These are phyloP conservation scores for Gastrolobium bilobum DNA, from an alignment of 306 rosid species.

Conservation along the genomic window DNA sequence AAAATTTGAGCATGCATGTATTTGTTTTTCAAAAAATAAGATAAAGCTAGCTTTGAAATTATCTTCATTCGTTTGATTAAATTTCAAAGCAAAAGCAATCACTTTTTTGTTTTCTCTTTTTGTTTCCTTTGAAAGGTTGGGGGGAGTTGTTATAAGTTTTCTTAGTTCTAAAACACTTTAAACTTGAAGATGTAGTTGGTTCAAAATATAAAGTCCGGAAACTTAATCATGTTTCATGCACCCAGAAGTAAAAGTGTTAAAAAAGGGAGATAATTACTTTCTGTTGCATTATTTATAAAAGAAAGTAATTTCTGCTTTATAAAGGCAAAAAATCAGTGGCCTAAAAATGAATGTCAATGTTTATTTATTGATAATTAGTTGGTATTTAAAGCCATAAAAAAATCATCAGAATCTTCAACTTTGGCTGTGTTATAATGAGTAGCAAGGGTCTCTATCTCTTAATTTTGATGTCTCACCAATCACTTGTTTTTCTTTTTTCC, in stretches of 20 bases:
- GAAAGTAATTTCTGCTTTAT: background rate
- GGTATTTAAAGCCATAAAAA: background rate
- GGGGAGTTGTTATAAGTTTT: conserved; percentile 19
- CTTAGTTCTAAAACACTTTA: conserved; percentile 3
- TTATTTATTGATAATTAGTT: conserved; percentile 14
- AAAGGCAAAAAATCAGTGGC: background rate
- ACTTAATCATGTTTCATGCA: background rate
- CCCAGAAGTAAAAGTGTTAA: background rate
- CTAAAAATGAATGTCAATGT: background rate
- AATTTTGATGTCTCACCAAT: conserved; percentile 44
- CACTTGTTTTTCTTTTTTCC: background rate
- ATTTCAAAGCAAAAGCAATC: conserved; percentile 1
- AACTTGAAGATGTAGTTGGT: background rate
- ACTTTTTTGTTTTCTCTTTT: background rate
- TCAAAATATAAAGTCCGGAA: background rate
- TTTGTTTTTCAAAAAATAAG: conserved; percentile 10
- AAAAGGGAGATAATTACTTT: background rate
- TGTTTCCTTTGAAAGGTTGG: background rate
- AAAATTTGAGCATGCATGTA: background rate
- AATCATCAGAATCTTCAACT: conserved; percentile 18
- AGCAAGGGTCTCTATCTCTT: conserved; percentile 7
- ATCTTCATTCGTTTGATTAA: conserved; percentile 9
- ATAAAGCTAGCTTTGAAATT: conserved; percentile 26
- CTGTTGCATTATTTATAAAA: background rate
- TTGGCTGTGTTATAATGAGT: background rate